Evolutionary conservation across 352 stramenopile species (phyloP), one percentile per base, ranked within the genome.

Genomic region (Halophytophthora batemanensis): DNA sequence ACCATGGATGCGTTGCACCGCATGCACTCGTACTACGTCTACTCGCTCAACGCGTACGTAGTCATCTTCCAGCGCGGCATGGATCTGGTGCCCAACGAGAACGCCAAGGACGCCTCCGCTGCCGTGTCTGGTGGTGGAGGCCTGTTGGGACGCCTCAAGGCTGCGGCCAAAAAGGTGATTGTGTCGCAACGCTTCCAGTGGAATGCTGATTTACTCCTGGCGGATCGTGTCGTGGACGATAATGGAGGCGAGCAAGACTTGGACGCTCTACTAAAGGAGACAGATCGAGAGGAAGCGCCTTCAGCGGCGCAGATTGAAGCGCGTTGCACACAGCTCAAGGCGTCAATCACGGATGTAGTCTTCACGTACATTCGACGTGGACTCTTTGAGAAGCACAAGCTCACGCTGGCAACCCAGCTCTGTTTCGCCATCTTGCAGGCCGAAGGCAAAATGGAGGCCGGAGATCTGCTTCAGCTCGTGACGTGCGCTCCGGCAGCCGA

Each of bases 351-450:
- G 0, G 77, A 90, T 7, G 74, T 91, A 6, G 88, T 98, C 2
- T 98, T 98, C 68, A 96, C 97, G 55, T 98, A 98, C 65, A 81
- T 98, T 18, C 85, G 91, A 2, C 80, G 93, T 23, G 94, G 94
- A 1, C 79, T 98, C 18, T 96, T 98, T 63, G 94, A 98, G 51
- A 76, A 74, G 19, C 89, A 98, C 65, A 98, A 98, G 63, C 63
- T 98, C 6, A 95, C 86, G 2, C 57, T 98, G 17, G 86, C 91
- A 11, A 96, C 88, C 2, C 86, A 98, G 50, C 58, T 98, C 2
- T 96, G 88, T 39, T 91, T 98, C 46, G 84, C 90, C 19, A 96
- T 98, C 22, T 61, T 97, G 37, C 66, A 88, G 28, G 76, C 83
- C 7, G 84, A 97, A 28, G 62, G 67, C 10, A 78, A 79, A 39